Conservation (phyloP, 352 stramenopile genomes). For the Globisporangium spinosum region DNA sequence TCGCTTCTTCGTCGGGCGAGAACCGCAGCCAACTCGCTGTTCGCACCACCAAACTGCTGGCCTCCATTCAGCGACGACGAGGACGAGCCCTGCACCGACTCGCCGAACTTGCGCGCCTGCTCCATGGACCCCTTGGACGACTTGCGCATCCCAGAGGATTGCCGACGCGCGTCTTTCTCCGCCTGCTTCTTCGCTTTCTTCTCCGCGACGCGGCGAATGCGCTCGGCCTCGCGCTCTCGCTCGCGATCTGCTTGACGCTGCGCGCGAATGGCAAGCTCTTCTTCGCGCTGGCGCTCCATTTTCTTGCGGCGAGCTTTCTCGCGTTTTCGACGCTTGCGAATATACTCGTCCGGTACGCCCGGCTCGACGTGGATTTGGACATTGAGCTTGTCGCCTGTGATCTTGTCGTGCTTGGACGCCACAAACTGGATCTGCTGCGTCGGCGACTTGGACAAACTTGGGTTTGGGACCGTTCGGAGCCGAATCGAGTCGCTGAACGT, state of each 20-base stretch:
- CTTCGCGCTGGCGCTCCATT: conserved; percentile 64
- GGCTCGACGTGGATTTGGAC: conserved; percentile 56
- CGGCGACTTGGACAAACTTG: conserved; percentile 51
- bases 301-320: conserved; percentile 77
- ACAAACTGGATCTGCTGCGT: conserved; percentile 67
- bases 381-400: conserved; percentile 40
- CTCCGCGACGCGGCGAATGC: conserved; percentile 70
- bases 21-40: conserved; percentile 79
- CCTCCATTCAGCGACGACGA: conserved; percentile 30
- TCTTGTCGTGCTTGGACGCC: conserved; percentile 32
- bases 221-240: conserved; percentile 64
- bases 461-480: conserved; percentile 44
- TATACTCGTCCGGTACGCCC: conserved; percentile 80
- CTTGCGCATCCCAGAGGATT: conserved; percentile 28
- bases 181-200: conserved; percentile 87
- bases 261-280: conserved; percentile 68
- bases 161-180: conserved; percentile 62
- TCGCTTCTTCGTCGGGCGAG: conserved; percentile 63
- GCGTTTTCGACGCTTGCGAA: conserved; percentile 80
- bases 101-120: conserved; percentile 75
- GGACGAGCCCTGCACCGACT: conserved; percentile 35
- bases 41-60: conserved; percentile 48
- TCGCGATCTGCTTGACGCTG: conserved; percentile 66
- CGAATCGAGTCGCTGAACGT: conserved; percentile 63
- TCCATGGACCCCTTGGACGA: conserved; percentile 52